These are phyloP conservation scores for Staphylotrichum tortipilum DNA, from an alignment of 495 filamentous ascomycete genomes.

Conservation along the genomic window DNA sequence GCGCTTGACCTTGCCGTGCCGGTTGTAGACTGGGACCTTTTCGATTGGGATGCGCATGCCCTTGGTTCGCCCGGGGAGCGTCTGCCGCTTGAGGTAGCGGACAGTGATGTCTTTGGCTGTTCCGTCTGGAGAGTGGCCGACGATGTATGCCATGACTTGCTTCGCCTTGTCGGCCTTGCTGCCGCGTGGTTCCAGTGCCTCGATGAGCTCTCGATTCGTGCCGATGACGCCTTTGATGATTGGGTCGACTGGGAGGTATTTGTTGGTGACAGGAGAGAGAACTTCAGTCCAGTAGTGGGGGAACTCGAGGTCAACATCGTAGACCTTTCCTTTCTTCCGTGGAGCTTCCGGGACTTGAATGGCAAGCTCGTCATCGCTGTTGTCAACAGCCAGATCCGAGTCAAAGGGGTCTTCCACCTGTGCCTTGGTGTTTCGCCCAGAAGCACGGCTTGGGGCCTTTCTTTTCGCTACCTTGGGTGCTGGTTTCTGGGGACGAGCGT, in stretches of 20 bases:
- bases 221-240: conserved; percentile 60
- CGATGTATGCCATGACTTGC: conserved; percentile 85
- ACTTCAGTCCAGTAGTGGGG: conserved; percentile 94
- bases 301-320: conserved; percentile 65
- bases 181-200: conserved; percentile 74
- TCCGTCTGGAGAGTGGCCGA: conserved; percentile 75
- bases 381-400: conserved; percentile 29
- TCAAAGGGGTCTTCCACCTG: conserved; percentile 18
- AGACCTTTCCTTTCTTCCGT: conserved; percentile 25
- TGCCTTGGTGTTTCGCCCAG: conserved; percentile 39
- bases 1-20: conserved; percentile 58
- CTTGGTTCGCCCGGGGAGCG: conserved; percentile 85
- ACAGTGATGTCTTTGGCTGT: conserved; percentile 94
- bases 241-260: conserved; percentile 69
- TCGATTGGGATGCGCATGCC: conserved; percentile 67
- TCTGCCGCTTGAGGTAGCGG: conserved; percentile 75
- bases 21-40: conserved; percentile 70
- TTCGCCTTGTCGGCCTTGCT: conserved; percentile 72
- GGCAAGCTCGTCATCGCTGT: conserved; percentile 35
- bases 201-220: conserved; percentile 58
- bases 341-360: conserved; percentile 26
- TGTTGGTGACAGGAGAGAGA: conserved; percentile 67
- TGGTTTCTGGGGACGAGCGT: background rate
- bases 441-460: conserved; percentile 28
- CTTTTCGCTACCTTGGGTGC: conserved; percentile 11